phyloP scores from a whole-genome alignment of 2,329 filamentous ascomycete genomes.

The Emmonsiellopsis sp. region DNA sequence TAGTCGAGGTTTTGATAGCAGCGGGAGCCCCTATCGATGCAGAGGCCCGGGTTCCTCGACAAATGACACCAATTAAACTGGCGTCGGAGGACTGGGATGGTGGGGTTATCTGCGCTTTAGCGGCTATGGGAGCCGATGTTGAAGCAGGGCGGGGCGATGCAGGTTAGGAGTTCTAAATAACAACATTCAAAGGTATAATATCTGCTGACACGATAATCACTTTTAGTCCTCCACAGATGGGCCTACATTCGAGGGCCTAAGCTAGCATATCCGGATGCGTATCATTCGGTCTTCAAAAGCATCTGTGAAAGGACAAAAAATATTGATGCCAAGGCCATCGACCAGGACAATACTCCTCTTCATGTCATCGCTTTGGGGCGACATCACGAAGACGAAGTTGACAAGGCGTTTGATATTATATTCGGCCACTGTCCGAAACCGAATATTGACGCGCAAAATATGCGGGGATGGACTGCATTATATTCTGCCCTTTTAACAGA shows the following conservation, averaged over 20 bases:
- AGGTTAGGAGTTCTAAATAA: not conserved
- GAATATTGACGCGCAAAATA: slow-evolving; percentile 15
- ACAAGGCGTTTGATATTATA: slow-evolving; percentile 16
- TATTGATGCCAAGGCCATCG: slow-evolving; percentile 13
- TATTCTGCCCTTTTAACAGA: slow-evolving; percentile 15
- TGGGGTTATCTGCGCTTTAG: slow-evolving; percentile 16
- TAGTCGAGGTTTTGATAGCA: slow-evolving; percentile 11
- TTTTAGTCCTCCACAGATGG: slow-evolving; percentile 18
- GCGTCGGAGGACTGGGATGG: slow-evolving; percentile 19
- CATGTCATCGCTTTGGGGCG: slow-evolving; percentile 16
- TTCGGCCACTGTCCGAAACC: slow-evolving; percentile 10
- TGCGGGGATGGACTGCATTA: slow-evolving; percentile 15
- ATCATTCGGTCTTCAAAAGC: slow-evolving; percentile 12
- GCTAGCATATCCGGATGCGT: slow-evolving; percentile 17
- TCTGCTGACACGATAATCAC: not conserved
- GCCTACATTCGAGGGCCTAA: slow-evolving; percentile 14
- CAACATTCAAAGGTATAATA: not conserved
- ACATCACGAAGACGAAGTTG: slow-evolving; percentile 18
- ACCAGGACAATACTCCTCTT: slow-evolving; percentile 16
- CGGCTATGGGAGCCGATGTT: slow-evolving; percentile 13
- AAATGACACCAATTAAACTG: slow-evolving; percentile 15
- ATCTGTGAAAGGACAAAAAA: slow-evolving; percentile 11
- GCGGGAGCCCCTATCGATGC: slow-evolving; percentile 13
- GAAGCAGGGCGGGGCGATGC: slow-evolving; percentile 12
- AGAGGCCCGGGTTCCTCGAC: slow-evolving; percentile 10